A percentile compares a stretch with the other conserved stretches of the same genome.
Evolutionary conservation across 225 moss, liverwort and hornwort genomes (phyloP).

Genomic region (Sphagnum contortum): DNA sequence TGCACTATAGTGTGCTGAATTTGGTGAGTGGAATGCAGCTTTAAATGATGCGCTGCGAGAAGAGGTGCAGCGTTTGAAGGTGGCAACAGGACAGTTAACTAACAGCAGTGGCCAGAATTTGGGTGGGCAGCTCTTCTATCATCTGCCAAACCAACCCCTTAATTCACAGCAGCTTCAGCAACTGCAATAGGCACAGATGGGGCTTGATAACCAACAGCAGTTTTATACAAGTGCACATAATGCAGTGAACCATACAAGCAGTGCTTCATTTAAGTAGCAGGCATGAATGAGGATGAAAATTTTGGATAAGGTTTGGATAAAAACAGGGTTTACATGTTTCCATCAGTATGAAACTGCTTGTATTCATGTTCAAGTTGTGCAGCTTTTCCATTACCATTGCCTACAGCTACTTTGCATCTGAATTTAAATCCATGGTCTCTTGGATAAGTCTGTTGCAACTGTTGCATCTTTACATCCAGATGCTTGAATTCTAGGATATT

Average conservation of each 20-base stretch:
- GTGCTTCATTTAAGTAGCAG: conserved; percentile 24
- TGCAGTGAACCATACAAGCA: conserved; percentile 35
- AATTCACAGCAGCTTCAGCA: conserved; percentile 24
- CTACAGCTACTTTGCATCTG: too few relatives aligned
- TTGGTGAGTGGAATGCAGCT: conserved; percentile 24
- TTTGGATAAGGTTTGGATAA: too few relatives aligned
- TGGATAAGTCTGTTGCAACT: too few relatives aligned
- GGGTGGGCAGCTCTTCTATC: conserved; percentile 49
- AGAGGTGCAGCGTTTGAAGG: conserved; percentile 70
- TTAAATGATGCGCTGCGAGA: conserved; percentile 75
- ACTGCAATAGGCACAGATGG: conserved; percentile 56
- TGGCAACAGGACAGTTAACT: conserved; percentile 27
- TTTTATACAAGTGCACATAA: conserved; percentile 42
- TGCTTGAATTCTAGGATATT: too few relatives aligned
- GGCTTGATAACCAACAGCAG: conserved; percentile 23
- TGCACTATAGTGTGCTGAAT: too few relatives aligned
- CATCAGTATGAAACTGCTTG: too few relatives aligned
- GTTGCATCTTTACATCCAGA: too few relatives aligned
- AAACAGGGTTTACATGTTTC: too few relatives aligned
- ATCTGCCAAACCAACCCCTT: conserved; percentile 53
- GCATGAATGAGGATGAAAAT: too few relatives aligned
- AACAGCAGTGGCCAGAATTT: conserved; percentile 31
- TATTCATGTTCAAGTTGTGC: too few relatives aligned
- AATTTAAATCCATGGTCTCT: too few relatives aligned
- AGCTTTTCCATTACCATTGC: too few relatives aligned